Conservation (phyloP, 2,329 filamentous ascomycete genomes). For the Clarireedia homoeocarpa region DNA sequence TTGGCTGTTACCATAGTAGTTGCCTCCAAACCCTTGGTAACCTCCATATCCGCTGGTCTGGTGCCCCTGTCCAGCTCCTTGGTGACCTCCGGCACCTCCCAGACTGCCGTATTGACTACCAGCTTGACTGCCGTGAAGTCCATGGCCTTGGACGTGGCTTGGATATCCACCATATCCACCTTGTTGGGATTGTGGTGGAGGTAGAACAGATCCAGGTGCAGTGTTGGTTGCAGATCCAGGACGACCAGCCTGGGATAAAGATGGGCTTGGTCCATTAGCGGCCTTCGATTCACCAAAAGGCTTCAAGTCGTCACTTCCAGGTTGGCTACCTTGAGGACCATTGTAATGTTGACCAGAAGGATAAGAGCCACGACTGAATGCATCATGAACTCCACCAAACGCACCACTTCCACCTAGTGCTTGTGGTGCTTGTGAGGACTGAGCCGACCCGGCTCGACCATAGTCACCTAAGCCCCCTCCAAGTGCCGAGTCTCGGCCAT, state of each 20-base stretch:
- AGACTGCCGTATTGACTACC: constrained; percentile 33
- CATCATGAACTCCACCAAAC: constrained; percentile 28
- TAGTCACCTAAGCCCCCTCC: constrained; percentile 29
- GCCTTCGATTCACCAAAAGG: constrained; percentile 31
- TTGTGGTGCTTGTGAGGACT: constrained; percentile 28
- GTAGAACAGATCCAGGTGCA: constrained; percentile 27
- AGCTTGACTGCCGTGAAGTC: constrained; percentile 29
- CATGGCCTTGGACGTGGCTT: constrained; percentile 29
- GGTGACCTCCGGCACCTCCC: constrained; percentile 41
- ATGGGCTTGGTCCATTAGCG: constrained; percentile 30
- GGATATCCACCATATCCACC: constrained; percentile 30
- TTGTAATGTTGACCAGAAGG: constrained; percentile 30
- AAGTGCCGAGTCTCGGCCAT: constrained; percentile 30
- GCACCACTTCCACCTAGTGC: constrained; percentile 26
- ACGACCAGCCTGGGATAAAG: constrained; percentile 29
- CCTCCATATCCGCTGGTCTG: constrained; percentile 36
- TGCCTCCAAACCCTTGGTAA: constrained; percentile 37
- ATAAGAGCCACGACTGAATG: constrained; percentile 28
- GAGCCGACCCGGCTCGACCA: constrained; percentile 28
- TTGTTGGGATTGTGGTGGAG: constrained; percentile 29
- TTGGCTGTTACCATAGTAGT: constrained; percentile 32
- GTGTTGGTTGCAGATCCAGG: constrained; percentile 32
- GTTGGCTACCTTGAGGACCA: constrained; percentile 26
- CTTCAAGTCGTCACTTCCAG: constrained; percentile 30
- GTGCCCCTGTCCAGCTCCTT: constrained; percentile 35